Percentiles rank a stretch among this genome's conserved stretches.
Evolutionary conservation across 2,329 filamentous ascomycete genomes (phyloP).

Genomic region (Salinomyces thailandicus): DNA sequence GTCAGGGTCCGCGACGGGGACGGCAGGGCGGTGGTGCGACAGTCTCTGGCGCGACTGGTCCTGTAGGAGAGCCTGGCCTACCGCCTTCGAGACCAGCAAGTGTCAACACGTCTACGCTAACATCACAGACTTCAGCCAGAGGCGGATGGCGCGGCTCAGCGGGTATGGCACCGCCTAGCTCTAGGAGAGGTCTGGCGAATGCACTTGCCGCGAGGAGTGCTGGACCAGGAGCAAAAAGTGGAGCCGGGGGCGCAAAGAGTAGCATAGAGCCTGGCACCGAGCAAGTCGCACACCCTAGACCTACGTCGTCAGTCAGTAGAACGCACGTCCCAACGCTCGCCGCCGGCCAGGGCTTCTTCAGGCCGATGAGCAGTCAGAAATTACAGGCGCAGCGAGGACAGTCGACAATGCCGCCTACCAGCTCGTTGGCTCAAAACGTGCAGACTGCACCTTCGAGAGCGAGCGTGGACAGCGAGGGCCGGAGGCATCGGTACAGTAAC

Average conservation of each 20-base stretch:
- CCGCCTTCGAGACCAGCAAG: conserved; percentile 35
- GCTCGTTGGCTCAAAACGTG: conserved; percentile 11
- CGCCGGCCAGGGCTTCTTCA: conserved; percentile 75
- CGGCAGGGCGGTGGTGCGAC: not conserved
- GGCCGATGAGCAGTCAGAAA: conserved; percentile 91
- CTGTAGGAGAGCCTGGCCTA: conserved; percentile 38
- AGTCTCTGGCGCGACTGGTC: conserved; percentile 31
- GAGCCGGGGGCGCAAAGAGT: not conserved
- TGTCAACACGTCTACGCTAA: conserved; percentile 22
- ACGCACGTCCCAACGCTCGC: conserved; percentile 85
- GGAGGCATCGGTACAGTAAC: conserved; percentile 47
- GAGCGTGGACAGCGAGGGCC: conserved; percentile 17
- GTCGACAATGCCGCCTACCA: conserved; percentile 30
- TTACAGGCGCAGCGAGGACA: conserved; percentile 78
- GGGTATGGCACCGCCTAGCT: conserved; percentile 11
- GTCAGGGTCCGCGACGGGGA: not conserved
- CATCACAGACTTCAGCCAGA: not conserved
- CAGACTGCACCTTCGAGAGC: conserved; percentile 9
- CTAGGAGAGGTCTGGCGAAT: conserved; percentile 11
- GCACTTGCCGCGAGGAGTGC: conserved; percentile 8
- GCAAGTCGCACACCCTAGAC: conserved; percentile 2
- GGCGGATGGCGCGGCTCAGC: not conserved
- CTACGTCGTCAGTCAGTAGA: conserved; percentile 56
- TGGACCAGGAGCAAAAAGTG: conserved; percentile 1
- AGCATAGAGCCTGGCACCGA: not conserved